Percentiles rank a stretch among this genome's conserved stretches.
Conservation (phyloP, 345 rosid genomes). For the Gossypioides kirkii region DNA sequence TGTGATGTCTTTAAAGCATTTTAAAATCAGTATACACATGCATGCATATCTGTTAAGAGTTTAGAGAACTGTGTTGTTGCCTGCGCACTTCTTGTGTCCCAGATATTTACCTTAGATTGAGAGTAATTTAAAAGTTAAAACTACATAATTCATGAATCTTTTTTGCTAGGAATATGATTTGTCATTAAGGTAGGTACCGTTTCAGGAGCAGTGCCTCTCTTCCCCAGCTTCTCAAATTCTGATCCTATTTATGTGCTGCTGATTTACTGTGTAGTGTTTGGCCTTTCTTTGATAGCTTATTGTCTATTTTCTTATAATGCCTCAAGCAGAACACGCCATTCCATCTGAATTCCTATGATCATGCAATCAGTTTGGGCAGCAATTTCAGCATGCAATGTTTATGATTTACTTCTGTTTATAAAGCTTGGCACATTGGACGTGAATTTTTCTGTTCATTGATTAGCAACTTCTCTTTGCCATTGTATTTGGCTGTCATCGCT, state of each 20-base stretch:
- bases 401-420: background rate
- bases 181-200: background rate
- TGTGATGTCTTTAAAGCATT: background rate
- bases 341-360: background rate
- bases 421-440: background rate
- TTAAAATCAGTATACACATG: background rate
- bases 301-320: background rate
- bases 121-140: background rate
- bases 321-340: background rate
- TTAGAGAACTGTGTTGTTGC: background rate
- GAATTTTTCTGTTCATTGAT: background rate
- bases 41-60: background rate
- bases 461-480: background rate
- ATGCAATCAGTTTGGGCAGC: background rate
- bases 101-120: background rate
- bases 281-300: background rate
- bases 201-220: background rate
- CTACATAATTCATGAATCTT: background rate
- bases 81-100: background rate
- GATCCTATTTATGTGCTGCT: background rate
- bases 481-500: background rate
- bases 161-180: background rate
- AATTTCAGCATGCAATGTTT: constrained; percentile 1
- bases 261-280: background rate
- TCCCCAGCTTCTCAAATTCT: background rate